phyloP scores from a whole-genome alignment of 2,329 filamentous ascomycete genomes.

The Apiospora saccharicola region DNA sequence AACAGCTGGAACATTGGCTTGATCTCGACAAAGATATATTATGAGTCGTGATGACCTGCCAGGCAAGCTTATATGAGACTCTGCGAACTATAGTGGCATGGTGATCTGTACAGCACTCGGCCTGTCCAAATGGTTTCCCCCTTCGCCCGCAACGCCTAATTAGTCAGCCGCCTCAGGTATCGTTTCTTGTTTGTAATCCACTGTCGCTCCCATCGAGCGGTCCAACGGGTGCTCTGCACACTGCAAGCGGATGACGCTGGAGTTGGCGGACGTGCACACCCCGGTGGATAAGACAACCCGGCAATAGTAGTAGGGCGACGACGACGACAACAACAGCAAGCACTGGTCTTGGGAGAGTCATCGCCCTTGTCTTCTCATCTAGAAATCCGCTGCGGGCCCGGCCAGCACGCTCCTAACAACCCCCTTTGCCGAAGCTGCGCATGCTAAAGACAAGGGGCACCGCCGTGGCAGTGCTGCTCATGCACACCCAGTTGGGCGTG shows the following conservation, averaged over 20 bases:
- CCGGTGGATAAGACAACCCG: conserved; percentile 32
- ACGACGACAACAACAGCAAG: conserved; percentile 24
- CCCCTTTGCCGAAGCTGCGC: conserved; percentile 32
- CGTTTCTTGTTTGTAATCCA: not conserved
- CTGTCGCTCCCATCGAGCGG: not conserved
- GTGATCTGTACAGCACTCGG: too few relatives aligned
- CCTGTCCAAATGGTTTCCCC: too few relatives aligned
- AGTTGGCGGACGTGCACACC: conserved; percentile 32
- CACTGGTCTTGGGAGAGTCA: conserved; percentile 23
- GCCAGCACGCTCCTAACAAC: conserved; percentile 31
- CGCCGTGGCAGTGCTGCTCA: conserved; percentile 31
- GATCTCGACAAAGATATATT: too few relatives aligned
- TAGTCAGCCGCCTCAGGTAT: not conserved
- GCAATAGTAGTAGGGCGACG: conserved; percentile 29
- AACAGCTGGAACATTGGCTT: too few relatives aligned
- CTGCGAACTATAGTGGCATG: too few relatives aligned
- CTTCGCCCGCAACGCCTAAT: too few relatives aligned
- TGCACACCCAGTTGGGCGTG: conserved; percentile 54
- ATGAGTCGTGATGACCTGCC: too few relatives aligned
- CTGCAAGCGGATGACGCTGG: conserved; percentile 27
- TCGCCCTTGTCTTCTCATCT: not conserved
- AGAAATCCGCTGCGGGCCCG: conserved; percentile 30
- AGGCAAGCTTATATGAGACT: too few relatives aligned
- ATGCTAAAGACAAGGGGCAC: conserved; percentile 30
- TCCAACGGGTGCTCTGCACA: conserved; percentile 23